These are phyloP conservation scores for Colletotrichum sp. DNA, from an alignment of 2,329 filamentous ascomycete species.

Conservation along the genomic window DNA sequence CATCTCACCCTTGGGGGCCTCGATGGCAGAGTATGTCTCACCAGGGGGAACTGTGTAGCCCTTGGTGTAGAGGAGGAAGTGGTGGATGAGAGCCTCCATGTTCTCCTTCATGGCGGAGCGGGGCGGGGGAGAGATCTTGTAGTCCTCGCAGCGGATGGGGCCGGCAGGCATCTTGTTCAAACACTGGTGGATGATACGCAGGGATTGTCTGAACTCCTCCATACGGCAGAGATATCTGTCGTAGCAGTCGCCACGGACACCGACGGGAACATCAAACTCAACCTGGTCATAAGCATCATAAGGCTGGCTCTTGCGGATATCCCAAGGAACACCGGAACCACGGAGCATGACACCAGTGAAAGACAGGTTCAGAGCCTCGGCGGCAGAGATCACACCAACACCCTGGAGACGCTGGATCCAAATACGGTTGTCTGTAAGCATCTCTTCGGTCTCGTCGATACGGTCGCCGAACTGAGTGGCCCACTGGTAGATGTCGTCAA, in stretches of 20 bases:
- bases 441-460: slow-evolving; percentile 98
- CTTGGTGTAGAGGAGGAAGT: slow-evolving; percentile 99
- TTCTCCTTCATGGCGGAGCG: slow-evolving; percentile 99
- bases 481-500: slow-evolving; percentile 99
- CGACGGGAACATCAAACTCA: slow-evolving; percentile 97
- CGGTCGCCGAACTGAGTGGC: slow-evolving; percentile 98
- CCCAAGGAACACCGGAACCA: slow-evolving; percentile 94
- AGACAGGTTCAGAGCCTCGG: slow-evolving; percentile 95
- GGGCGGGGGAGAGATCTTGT: slow-evolving; percentile 97
- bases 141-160: slow-evolving; percentile 94
- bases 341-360: slow-evolving; percentile 98
- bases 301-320: slow-evolving; percentile 94
- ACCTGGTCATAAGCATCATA: slow-evolving; percentile 98
- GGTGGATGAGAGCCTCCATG: slow-evolving; percentile 99
- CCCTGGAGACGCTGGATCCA: slow-evolving; percentile 95
- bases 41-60: slow-evolving; percentile 96
- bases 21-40: slow-evolving; percentile 97
- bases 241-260: slow-evolving; percentile 97
- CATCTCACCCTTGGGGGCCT: slow-evolving; percentile 99
- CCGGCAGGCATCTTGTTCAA: slow-evolving; percentile 98
- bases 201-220: slow-evolving; percentile 98
- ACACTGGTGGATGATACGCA: slow-evolving; percentile 98
- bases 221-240: slow-evolving; percentile 98
- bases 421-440: slow-evolving; percentile 98
- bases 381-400: slow-evolving; percentile 87